Conservation (phyloP, 495 filamentous ascomycete genomes). For the Xylaria acuta region DNA sequence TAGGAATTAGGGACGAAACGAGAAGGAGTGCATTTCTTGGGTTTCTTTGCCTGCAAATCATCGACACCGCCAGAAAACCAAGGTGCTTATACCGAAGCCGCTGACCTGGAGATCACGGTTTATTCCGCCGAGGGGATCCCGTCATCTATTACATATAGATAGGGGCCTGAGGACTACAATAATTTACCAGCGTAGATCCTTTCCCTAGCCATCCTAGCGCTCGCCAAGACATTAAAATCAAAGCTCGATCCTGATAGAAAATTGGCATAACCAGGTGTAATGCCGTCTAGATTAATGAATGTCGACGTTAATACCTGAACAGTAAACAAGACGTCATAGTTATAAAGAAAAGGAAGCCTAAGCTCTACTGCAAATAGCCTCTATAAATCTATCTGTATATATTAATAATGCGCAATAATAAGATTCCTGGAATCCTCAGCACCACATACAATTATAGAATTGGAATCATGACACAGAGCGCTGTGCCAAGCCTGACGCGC, state of each 20-base stretch:
- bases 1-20: neutral
- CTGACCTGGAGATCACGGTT: neutral
- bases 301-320: neutral
- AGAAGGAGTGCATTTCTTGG: neutral
- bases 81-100: neutral
- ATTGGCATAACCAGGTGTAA: neutral
- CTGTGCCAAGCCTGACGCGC: neutral
- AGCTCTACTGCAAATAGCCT: neutral
- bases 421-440: neutral
- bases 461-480: neutral
- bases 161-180: neutral
- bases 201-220: neutral
- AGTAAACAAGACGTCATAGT: neutral
- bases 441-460: neutral
- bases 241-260: neutral
- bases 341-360: neutral
- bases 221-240: neutral
- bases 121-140: neutral
- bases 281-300: neutral
- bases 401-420: neutral
- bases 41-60: neutral
- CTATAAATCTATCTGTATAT: neutral
- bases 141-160: neutral
- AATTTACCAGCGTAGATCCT: conserved; percentile 11
- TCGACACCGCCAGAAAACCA: neutral